These are phyloP conservation scores for Sugiyamaella pinicola DNA, from an alignment of 1,139 yeast genomes.

Conservation along the genomic window DNA sequence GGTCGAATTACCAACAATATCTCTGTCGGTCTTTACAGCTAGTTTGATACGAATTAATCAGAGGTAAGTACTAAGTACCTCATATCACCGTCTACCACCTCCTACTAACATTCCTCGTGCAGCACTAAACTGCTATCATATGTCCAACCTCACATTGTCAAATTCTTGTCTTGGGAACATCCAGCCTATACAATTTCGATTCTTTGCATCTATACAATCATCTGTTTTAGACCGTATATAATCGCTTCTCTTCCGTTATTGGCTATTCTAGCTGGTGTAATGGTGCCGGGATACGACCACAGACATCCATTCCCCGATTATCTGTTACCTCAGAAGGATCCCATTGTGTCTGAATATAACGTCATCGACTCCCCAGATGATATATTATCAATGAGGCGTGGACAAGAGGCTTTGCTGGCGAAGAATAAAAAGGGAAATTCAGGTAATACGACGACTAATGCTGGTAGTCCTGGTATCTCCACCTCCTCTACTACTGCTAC, in stretches of 20 bases:
- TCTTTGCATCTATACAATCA: constrained; percentile 38
- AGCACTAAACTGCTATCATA: constrained; percentile 29
- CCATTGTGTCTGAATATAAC: constrained; percentile 21
- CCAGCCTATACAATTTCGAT: constrained; percentile 43
- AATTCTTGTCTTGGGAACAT: constrained; percentile 38
- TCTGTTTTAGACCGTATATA: constrained; percentile 66
- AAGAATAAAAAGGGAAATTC: constrained; percentile 14
- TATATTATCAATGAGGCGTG: constrained; percentile 14
- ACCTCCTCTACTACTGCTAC: neutral
- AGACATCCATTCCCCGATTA: constrained; percentile 54
- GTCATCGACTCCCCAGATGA: constrained; percentile 10
- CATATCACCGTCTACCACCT: too few relatives aligned
- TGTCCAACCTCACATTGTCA: constrained; percentile 33
- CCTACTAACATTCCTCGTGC: constrained; percentile 3
- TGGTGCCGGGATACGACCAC: constrained; percentile 70
- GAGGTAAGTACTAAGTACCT: constrained; percentile 17
- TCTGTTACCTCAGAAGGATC: constrained; percentile 25
- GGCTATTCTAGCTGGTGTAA: constrained; percentile 56
- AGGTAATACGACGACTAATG: neutral
- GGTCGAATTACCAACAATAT: constrained; percentile 24
- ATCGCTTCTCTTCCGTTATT: constrained; percentile 66
- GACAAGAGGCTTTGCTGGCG: constrained; percentile 5
- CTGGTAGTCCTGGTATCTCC: neutral
- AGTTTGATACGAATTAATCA: constrained; percentile 23
- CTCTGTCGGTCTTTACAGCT: constrained; percentile 27